Evolutionary conservation across 2,329 filamentous ascomycete genomes (phyloP).

Genomic region (Colletotrichum spinosum): DNA sequence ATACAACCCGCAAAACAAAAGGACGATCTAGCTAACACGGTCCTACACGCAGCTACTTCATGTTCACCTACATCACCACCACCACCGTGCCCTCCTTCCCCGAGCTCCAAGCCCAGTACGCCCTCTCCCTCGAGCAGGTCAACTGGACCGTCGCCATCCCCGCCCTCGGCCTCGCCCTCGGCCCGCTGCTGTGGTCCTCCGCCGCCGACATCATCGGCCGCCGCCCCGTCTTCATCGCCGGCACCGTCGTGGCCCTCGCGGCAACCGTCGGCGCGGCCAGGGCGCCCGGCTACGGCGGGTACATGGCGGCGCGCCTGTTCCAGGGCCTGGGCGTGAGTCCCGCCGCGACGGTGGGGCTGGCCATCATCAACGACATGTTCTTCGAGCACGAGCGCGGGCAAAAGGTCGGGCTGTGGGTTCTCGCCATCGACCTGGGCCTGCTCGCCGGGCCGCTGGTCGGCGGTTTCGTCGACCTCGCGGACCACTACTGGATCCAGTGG

Average conservation of each 20-base stretch:
- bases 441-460: constrained; percentile 59
- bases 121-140: constrained; percentile 57
- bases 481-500: constrained; percentile 65
- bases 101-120: constrained; percentile 59
- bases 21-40: background rate
- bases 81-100: constrained; percentile 66
- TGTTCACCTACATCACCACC: constrained; percentile 70
- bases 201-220: constrained; percentile 63
- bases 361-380: constrained; percentile 66
- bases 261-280: constrained; percentile 49
- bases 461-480: constrained; percentile 61
- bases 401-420: constrained; percentile 67
- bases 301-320: constrained; percentile 70
- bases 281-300: constrained; percentile 55
- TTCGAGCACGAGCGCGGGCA: constrained; percentile 67
- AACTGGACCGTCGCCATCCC: constrained; percentile 68
- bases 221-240: constrained; percentile 59
- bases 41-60: constrained; percentile 57
- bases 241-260: constrained; percentile 49
- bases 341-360: constrained; percentile 65
- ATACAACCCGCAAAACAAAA: too few relatives aligned
- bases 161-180: constrained; percentile 60
- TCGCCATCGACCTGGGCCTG: constrained; percentile 65
- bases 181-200: constrained; percentile 63
- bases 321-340: constrained; percentile 67